Conservation (phyloP, 208 protist species). For the Tritrichomonas musculus region DNA sequence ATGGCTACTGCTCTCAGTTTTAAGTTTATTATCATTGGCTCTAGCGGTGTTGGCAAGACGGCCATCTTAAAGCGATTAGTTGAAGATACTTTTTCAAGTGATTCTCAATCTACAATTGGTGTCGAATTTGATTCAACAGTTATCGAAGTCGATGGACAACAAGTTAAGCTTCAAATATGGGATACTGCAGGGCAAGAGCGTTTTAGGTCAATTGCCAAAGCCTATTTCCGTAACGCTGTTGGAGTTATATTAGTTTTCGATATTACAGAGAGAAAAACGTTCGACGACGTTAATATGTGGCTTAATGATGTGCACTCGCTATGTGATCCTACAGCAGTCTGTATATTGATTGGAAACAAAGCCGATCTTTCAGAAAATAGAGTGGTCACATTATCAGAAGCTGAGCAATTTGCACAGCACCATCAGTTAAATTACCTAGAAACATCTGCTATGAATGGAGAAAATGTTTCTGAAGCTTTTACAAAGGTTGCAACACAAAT, state of each 20-base stretch:
- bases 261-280: constrained; percentile 11
- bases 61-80: background rate
- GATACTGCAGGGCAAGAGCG: background rate
- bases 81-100: background rate
- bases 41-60: background rate
- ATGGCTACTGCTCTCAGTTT: too few relatives aligned
- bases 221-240: background rate
- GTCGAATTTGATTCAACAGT: background rate
- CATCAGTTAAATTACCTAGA: background rate
- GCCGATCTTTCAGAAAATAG: background rate
- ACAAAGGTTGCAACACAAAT: background rate
- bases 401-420: background rate
- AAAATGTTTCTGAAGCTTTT: background rate
- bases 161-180: background rate
- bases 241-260: background rate
- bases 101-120: background rate
- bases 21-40: background rate
- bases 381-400: background rate
- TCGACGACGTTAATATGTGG: background rate
- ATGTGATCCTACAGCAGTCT: background rate
- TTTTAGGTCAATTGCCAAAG: constrained; percentile 1
- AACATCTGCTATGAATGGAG: background rate
- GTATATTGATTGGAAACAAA: constrained; percentile 7
- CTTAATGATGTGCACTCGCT: background rate
- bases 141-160: background rate